Base-by-base conservation (phyloP, 495 filamentous ascomycete genomes). In the Amorphotheca resinae region DNA sequence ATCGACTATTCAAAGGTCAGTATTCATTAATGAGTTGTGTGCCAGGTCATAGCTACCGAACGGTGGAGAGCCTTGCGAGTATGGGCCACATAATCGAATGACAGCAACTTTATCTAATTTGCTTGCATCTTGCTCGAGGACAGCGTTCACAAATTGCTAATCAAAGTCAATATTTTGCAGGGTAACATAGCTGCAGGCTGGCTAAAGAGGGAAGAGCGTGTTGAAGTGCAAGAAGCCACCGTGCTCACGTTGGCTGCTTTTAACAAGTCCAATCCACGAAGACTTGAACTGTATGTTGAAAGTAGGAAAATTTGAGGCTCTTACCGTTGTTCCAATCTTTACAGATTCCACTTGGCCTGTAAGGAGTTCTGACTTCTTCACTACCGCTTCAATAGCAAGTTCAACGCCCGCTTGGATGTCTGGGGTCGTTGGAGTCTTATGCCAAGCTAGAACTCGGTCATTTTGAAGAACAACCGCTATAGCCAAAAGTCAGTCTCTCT, bases 281-380 rank as follows among this genome's bases (percentile, higher is more conserved):
- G 8, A 38, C 9, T 7, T 20, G 36, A 22, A 14, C 9, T 9
- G 22, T 22, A 18, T 20, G 9, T 14, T 4, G 17, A 17, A 38
- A 9, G 3, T 9, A 38, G 18, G 21, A 20, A 8, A 26, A 26
- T 39, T n/a, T n/a, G n/a, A n/a, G n/a, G n/a, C n/a, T n/a, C 48
- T 37, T 28, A 51, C 52, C 0, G 75, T 79, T 1, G 76, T 80
- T 12, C 76, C 76, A 44, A 80, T 73, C 17, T 72, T 75, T 3
- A 79, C 72, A 42, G 65, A 70, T 8, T 66, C 66, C 12, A 80
- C 62, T 20, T 65, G 45, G 1, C 52, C 49, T 4, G 63, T 52
- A 9, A 53, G 46, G 34, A 74, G 59, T 17, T 38, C 45, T 2
- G 65, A 57, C 9, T 62, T 56, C 28, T 57, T 25, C 39, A 76